Base-by-base conservation (phyloP, 306 rosid species). In the Carpinus fangiana region DNA sequence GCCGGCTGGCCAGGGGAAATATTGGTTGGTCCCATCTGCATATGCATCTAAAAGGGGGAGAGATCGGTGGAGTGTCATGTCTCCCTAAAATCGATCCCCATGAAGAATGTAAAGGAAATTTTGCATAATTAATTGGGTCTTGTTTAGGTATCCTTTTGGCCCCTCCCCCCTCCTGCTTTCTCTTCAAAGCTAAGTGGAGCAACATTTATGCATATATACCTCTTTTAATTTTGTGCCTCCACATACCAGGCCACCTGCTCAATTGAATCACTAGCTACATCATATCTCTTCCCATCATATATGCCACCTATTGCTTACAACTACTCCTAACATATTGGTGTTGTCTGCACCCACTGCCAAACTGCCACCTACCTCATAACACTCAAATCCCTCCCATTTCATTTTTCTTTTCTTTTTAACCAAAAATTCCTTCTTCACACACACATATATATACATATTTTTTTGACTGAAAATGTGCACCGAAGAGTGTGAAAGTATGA, bases 11-110 rank as follows among this genome's bases (percentile, higher is more conserved):
- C 54, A 45, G 80, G 77, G 72, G 76, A 52, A n/a, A n/a, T n/a
- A 76, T 73, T 66, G 76, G 50, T 60, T 76, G 95, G 88, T 75
- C 85, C 91, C 90, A 86, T 80, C 85, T 74, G 84, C 86, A 89
- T 92, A 92, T 84, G 88, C 90, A 88, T 80, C 91, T 92, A 88
- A 87, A 91, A 83, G 80, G 82, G 76, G 82, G 78, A 74, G 82
- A 75, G 82, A 79, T 31, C 45, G 84, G 91, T 78, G 88, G 86
- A 76, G 80, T 88, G 91, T 78, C 84, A 78, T 92, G 92, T 87
- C 94, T 81, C 90, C 88, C 82, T 75, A 21, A n/a, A 62, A 85
- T 90, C 88, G 85, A 88, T 74, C 89, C 86, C 85, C 85, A 84
- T 84, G 92, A 85, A 87, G 88, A 86, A 73, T 87, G 83, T 79